phyloP scores from a whole-genome alignment of 192 early-diverging fungal species.

The Backusella tuberculispora region DNA sequence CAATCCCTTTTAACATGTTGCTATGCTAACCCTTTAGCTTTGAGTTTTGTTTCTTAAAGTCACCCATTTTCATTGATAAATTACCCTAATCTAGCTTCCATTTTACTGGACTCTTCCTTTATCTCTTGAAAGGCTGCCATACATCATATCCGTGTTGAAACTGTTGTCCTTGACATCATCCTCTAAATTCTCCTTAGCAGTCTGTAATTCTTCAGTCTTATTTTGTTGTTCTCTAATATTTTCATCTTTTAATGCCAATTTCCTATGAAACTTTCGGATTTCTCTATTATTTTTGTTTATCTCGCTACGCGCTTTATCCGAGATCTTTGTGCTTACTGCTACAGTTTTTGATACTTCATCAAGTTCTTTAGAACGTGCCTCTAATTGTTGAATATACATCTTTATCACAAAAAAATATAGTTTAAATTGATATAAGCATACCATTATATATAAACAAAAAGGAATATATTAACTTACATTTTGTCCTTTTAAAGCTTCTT shows the following conservation, averaged over 20 bases:
- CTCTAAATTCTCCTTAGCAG: background rate
- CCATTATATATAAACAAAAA: no score
- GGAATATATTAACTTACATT: background rate
- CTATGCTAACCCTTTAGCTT: background rate
- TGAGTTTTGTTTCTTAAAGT: background rate
- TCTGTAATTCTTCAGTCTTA: background rate
- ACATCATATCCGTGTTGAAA: background rate
- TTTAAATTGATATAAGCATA: background rate
- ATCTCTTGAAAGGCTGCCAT: background rate
- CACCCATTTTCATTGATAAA: background rate
- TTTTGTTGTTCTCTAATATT: background rate
- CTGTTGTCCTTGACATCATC: background rate
- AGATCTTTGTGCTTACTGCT: background rate
- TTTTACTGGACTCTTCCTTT: background rate
- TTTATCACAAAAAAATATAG: background rate
- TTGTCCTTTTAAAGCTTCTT: background rate
- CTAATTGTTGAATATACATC: slow-evolving; percentile 3
- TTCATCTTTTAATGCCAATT: background rate
- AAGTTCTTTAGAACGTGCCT: background rate
- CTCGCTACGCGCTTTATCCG: background rate
- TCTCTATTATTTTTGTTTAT: background rate
- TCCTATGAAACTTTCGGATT: background rate
- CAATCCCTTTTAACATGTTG: no score
- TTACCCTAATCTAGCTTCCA: background rate
- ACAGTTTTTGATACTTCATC: background rate